Percentiles rank a stretch among this genome's conserved stretches.
Evolutionary conservation across 116 monocot species (phyloP).

Genomic region (Zostera marina): DNA sequence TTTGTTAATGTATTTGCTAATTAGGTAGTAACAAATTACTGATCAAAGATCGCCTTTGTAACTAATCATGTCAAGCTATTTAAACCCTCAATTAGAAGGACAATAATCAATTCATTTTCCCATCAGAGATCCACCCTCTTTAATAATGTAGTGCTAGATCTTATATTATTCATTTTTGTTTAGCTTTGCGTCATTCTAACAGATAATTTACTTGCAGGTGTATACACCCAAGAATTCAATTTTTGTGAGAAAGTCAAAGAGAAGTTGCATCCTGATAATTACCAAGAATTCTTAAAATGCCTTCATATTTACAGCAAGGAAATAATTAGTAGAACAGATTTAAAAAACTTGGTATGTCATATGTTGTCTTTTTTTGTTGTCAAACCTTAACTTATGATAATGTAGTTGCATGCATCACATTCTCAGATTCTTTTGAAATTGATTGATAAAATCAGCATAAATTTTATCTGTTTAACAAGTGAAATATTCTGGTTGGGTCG

Average conservation of each 20-base stretch:
- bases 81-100: too few species aligned
- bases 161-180: background rate
- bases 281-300: constrained; percentile 80
- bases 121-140: background rate
- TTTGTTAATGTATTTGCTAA: too few species aligned
- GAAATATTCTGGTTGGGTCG: background rate
- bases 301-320: constrained; percentile 72
- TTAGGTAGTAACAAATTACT: too few species aligned
- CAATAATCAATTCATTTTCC: background rate
- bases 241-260: constrained; percentile 78
- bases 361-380: background rate
- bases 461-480: background rate
- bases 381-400: background rate
- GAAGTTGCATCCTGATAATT: constrained; percentile 42
- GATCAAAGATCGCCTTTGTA: too few species aligned
- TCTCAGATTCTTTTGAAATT: too few species aligned
- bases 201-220: constrained; percentile 22
- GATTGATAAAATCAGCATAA: too few species aligned
- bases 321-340: constrained; percentile 52
- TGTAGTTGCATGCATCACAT: too few species aligned
- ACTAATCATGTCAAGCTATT: too few species aligned
- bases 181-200: background rate
- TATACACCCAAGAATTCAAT: constrained; percentile 50
- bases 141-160: background rate
- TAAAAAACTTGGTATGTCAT: constrained; percentile 43